Conservation (phyloP, 2,329 filamentous ascomycete species). For the Hypoxylon sp. region DNA sequence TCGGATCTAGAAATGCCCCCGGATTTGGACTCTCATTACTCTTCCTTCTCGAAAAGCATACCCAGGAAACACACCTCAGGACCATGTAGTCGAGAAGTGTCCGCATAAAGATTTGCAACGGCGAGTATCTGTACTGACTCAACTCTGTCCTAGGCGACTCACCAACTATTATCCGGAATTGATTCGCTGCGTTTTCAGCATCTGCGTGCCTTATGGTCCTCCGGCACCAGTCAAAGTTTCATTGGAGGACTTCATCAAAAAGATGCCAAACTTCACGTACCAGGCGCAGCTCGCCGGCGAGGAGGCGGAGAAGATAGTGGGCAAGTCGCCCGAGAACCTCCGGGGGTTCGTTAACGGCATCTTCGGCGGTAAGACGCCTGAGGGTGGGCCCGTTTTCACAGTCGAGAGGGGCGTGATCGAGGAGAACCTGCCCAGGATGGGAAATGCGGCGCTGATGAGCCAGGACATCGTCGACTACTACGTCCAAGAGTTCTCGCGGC, state of each 20-base stretch:
- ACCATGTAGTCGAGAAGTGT: background rate
- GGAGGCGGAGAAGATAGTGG: conserved; percentile 68
- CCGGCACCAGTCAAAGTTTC: conserved; percentile 62
- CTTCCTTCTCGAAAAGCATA: background rate
- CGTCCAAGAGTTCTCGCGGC: conserved; percentile 71
- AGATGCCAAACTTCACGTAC: conserved; percentile 77
- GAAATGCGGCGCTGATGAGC: conserved; percentile 65
- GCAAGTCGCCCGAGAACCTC: conserved; percentile 63
- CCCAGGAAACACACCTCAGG: too few species aligned
- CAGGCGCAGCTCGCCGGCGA: conserved; percentile 80
- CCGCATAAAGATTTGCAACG: background rate
- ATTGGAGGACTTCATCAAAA: conserved; percentile 65
- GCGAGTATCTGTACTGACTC: conserved; percentile 1
- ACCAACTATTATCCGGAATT: conserved; percentile 77
- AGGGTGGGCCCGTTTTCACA: conserved; percentile 65
- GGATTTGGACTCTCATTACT: background rate
- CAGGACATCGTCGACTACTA: conserved; percentile 81
- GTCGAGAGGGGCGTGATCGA: conserved; percentile 69
- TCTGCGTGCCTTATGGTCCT: conserved; percentile 78
- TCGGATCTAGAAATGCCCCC: background rate
- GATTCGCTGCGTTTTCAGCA: conserved; percentile 76
- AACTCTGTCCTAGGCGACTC: conserved; percentile 56
- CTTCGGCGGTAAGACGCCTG: conserved; percentile 70
- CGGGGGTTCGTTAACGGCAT: conserved; percentile 74
- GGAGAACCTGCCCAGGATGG: conserved; percentile 66